A percentile compares a stretch with the other conserved stretches of the same genome.
Conservation (phyloP, 495 filamentous ascomycete genomes). For the Aspergillus diversus region DNA sequence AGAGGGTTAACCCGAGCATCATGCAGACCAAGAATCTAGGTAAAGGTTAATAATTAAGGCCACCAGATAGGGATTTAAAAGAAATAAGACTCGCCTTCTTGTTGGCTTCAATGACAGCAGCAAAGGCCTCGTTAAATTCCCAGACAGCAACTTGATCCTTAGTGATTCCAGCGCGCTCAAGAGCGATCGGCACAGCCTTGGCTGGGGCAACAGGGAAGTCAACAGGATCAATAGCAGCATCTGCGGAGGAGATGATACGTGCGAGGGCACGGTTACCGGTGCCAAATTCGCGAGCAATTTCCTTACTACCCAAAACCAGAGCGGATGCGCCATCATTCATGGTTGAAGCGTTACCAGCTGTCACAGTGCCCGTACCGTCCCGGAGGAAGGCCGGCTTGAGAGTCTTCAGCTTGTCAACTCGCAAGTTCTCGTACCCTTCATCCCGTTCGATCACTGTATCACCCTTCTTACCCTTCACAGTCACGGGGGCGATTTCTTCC, state of each 20-base stretch:
- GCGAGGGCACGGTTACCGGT: constrained; percentile 75
- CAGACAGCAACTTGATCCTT: constrained; percentile 88
- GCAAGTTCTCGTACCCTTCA: constrained; percentile 85
- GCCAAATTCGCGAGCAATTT: constrained; percentile 76
- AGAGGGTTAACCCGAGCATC: constrained; percentile 79
- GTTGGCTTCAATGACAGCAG: constrained; percentile 93
- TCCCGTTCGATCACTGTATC: constrained; percentile 77
- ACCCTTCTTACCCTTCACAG: constrained; percentile 81
- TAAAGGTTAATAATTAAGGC: constrained; percentile 21
- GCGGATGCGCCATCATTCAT: constrained; percentile 95
- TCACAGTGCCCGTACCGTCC: constrained; percentile 85
- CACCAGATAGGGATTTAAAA: neutral
- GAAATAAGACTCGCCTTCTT: constrained; percentile 64
- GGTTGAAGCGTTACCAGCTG: constrained; percentile 88
- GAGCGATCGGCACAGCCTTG: constrained; percentile 87
- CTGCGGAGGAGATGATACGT: constrained; percentile 80
- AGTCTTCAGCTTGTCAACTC: constrained; percentile 78
- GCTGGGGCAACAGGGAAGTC: constrained; percentile 95
- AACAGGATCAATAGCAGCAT: constrained; percentile 90
- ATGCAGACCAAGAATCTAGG: constrained; percentile 76
- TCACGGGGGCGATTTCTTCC: constrained; percentile 86
- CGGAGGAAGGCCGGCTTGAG: constrained; percentile 90
- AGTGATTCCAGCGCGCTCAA: constrained; percentile 84
- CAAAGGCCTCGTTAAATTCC: constrained; percentile 99
- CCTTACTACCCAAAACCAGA: constrained; percentile 79